phyloP scores from a whole-genome alignment of 2,329 filamentous ascomycete species.

The Helminthosporium solani region DNA sequence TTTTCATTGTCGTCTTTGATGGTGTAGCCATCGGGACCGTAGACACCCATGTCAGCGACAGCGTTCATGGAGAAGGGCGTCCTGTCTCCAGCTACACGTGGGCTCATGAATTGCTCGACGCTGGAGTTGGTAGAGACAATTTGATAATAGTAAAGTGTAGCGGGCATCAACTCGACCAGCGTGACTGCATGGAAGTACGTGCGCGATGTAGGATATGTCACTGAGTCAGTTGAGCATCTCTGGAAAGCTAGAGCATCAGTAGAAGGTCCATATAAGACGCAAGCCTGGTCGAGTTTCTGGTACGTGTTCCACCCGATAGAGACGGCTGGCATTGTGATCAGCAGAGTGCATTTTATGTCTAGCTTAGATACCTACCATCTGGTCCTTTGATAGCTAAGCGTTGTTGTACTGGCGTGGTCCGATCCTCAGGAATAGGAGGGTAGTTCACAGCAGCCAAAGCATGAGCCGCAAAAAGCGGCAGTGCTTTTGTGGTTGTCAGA shows the following conservation, averaged over 20 bases:
- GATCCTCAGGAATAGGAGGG: slow-evolving; percentile 5
- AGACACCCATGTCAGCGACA: slow-evolving; percentile 58
- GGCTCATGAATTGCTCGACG: slow-evolving; percentile 56
- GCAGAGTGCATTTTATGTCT: not conserved
- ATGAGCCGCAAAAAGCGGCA: slow-evolving; percentile 2
- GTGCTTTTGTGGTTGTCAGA: not conserved
- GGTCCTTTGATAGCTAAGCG: slow-evolving; percentile 6
- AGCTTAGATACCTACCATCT: not conserved
- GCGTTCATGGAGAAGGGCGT: slow-evolving; percentile 56
- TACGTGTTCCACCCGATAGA: slow-evolving; percentile 58
- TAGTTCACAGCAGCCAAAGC: slow-evolving; percentile 3
- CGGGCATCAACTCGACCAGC: slow-evolving; percentile 50
- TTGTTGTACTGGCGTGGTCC: slow-evolving; percentile 8
- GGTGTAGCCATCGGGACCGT: slow-evolving; percentile 56
- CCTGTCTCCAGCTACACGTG: slow-evolving; percentile 55
- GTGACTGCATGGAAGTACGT: slow-evolving; percentile 55
- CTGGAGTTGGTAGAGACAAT: slow-evolving; percentile 59
- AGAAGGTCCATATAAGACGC: slow-evolving; percentile 55
- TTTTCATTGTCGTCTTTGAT: slow-evolving; percentile 42
- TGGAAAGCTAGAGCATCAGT: slow-evolving; percentile 40
- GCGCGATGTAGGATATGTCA: slow-evolving; percentile 56
- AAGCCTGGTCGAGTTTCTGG: slow-evolving; percentile 46
- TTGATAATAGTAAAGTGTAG: slow-evolving; percentile 62
- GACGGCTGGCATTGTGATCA: not conserved
- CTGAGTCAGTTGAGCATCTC: slow-evolving; percentile 50